Evolutionary conservation across 345 rosid genomes (phyloP), one percentile per base, ranked within the genome.

Genomic region (Citrus hindsii): DNA sequence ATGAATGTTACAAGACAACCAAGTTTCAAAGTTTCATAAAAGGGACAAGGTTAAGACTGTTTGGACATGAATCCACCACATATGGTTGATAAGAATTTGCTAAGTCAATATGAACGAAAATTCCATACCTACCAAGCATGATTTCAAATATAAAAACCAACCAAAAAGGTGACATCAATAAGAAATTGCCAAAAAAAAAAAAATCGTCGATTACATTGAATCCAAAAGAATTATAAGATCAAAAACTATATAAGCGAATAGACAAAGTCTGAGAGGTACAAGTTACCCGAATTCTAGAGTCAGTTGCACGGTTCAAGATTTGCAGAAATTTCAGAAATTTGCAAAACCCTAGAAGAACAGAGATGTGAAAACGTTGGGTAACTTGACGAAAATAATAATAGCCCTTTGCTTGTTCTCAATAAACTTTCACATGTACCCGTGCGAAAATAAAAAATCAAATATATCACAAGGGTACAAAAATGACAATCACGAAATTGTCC

Each of bases 211-310:
- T 72, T n/a, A 12, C 28, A 33, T 21, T 72, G 46, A 73, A 14
- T 37, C 22, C 37, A 73, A 35, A 59, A 67, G 28, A 74, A 27
- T 40, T 37, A 74, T 3, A n/a, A 33, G 6, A 56, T 72, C 19
- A 6, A 58, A 53, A 30, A 28, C 12, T 32, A 21, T 24, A 37
- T 1, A 24, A 53, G 12, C 61, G 3, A 27, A 6, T 0, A 59
- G 33, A 42, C 18, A 12, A 42, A 46, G 51, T 46, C 0, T 46
- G 42, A 37, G 40, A 21, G 51, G 25, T 42, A 55, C n/a, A 19
- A 21, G 6, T 12, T 75, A 92, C 98, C 98, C 98, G 77, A 91
- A 93, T 85, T 93, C 99, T 7, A 95, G 90, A 3, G 95, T 90
- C 67, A 95, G 87, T 67, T 87, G 93, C n/a, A n/a, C 92, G 71